Evolutionary conservation across 2,329 filamentous ascomycete species (phyloP), one percentile per base, ranked within the genome.

Genomic region (Chaetomiaceae sp.): DNA sequence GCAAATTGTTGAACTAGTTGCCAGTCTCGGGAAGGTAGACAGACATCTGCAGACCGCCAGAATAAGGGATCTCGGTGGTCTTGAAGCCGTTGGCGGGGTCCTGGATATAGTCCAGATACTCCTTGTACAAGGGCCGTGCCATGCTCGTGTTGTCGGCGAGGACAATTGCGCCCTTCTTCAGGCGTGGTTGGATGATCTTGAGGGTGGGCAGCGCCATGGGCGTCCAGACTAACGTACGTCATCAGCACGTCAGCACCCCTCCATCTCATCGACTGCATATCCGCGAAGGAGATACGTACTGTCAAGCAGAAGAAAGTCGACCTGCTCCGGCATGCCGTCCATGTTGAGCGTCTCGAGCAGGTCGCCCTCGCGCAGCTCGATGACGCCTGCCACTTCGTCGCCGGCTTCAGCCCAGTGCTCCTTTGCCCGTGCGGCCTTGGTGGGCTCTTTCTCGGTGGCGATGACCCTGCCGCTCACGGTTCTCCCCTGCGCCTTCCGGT

Each of bases 281-380:
- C n/a, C 1, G 7, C 18, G 12, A 18, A 10, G 11, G 9, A 8
- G 24, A 22, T 29, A 71, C 78, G 67, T 60, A 83, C 79, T 82
- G 55, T 83, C 79, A 20, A 83, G 65, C 19, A 81, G 61, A 14
- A 83, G 53, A 17, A 83, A 64, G 50, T 83, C 76, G n/a, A 83
- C 65, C 24, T 68, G 56, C 1, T 67, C 63, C 0, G 69, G 68
- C 19, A 82, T 47, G 5, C 24, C 45, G 50, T 72, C 71, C 3
- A 64, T 52, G 51, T 68, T 68, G n/a, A 79, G 61, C 0, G 78
- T 82, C 59, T 82, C 72, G 0, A 68, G 64, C 38, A 83, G 50
- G 55, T 83, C 74, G 0, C 79, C 79, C 48, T 74, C 74, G 4
- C 78, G 63, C 19, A 83, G 61, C 22, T 81, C 78, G 55, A 83